These are phyloP conservation scores for Ogataea hybrid DNA, from an alignment of 1,139 yeast genomes.

Conservation along the genomic window DNA sequence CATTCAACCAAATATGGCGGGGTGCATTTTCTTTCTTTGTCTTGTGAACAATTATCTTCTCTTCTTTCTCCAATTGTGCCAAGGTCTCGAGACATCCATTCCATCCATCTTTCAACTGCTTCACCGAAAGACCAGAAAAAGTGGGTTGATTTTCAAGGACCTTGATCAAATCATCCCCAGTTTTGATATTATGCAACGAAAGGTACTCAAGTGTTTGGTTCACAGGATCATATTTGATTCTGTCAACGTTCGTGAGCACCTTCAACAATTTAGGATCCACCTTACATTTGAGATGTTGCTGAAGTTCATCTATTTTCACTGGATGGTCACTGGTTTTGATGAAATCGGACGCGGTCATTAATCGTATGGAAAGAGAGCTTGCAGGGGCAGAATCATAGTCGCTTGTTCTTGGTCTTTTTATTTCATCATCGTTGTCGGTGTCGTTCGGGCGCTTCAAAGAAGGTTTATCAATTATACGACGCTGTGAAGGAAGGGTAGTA, in stretches of 20 bases:
- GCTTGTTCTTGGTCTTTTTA: slow-evolving; percentile 14
- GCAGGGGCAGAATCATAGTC: slow-evolving; percentile 11
- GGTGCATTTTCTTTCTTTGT: slow-evolving; percentile 94
- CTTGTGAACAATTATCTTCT: slow-evolving; percentile 76
- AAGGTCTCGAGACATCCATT: slow-evolving; percentile 82
- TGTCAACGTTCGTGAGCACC: slow-evolving; percentile 68
- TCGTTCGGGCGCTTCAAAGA: slow-evolving; percentile 11
- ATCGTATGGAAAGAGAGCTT: slow-evolving; percentile 29
- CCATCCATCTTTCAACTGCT: slow-evolving; percentile 96
- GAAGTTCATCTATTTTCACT: slow-evolving; percentile 58
- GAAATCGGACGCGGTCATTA: slow-evolving; percentile 72
- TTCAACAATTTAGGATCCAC: slow-evolving; percentile 58
- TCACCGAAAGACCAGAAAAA: slow-evolving; percentile 83
- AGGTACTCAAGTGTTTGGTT: slow-evolving; percentile 76
- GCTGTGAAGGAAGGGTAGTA: slow-evolving; percentile 47
- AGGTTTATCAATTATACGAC: slow-evolving; percentile 28
- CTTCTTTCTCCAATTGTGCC: slow-evolving; percentile 69
- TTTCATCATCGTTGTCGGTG: slow-evolving; percentile 14
- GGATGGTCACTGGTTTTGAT: slow-evolving; percentile 71
- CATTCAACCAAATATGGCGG: slow-evolving; percentile 86
- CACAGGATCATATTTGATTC: slow-evolving; percentile 62
- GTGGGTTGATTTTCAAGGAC: slow-evolving; percentile 81
- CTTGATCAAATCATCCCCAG: slow-evolving; percentile 71
- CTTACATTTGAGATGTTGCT: slow-evolving; percentile 47
- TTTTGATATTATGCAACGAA: slow-evolving; percentile 83